These are phyloP conservation scores for Rhizopogon roseolus DNA, from an alignment of 768 basidiomycete species.

Conservation along the genomic window DNA sequence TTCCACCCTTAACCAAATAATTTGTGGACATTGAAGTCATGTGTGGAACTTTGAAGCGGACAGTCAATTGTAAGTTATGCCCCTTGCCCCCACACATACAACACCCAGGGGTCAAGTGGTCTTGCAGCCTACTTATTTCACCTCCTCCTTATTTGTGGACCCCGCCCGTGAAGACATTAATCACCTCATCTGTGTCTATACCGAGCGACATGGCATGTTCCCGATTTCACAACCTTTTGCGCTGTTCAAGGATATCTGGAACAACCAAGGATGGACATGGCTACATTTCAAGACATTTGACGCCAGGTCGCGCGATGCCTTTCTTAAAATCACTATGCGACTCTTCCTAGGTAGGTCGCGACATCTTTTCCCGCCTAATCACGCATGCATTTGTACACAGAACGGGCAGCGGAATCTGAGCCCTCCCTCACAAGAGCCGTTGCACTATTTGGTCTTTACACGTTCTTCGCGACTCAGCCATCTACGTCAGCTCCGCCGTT, in stretches of 20 bases:
- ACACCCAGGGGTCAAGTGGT: conserved; percentile 54
- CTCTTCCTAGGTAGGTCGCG: conserved; percentile 58
- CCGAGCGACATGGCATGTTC: conserved; percentile 39
- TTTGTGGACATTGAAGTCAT: background rate
- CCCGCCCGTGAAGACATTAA: conserved; percentile 62
- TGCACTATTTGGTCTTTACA: conserved; percentile 67
- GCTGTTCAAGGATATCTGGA: conserved; percentile 71
- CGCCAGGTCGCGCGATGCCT: conserved; percentile 54
- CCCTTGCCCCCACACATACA: conserved; percentile 50
- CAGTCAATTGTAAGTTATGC: conserved; percentile 27
- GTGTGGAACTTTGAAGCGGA: too few species aligned
- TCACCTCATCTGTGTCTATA: conserved; percentile 46
- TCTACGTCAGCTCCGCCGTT: conserved; percentile 46
- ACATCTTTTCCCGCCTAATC: background rate
- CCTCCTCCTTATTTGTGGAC: conserved; percentile 68
- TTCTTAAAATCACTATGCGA: conserved; percentile 54
- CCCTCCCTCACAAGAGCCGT: conserved; percentile 51
- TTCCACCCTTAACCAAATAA: background rate
- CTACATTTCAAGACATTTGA: conserved; percentile 75
- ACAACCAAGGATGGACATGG: conserved; percentile 64
- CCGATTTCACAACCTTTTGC: conserved; percentile 47
- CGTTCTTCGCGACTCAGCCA: conserved; percentile 68
- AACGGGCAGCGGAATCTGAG: conserved; percentile 46
- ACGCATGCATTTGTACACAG: conserved; percentile 28
- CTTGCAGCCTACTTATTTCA: conserved; percentile 74